Evolutionary conservation across 2,329 filamentous ascomycete species (phyloP).

Genomic region (Curvularia sp.): DNA sequence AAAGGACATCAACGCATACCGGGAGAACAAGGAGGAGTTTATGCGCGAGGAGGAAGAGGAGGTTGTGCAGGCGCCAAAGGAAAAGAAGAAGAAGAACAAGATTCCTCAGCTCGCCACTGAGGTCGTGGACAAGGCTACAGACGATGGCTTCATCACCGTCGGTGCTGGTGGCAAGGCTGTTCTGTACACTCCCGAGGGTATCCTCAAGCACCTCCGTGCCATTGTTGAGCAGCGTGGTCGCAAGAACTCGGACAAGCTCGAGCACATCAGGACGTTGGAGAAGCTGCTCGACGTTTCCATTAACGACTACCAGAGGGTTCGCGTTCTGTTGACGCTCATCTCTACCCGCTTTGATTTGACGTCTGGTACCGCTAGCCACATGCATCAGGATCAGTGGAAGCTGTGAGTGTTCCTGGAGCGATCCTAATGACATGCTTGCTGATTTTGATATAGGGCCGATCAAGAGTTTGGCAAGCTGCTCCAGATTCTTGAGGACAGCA

Average conservation of each 20-base stretch:
- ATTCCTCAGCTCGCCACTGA: constrained; percentile 61
- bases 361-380: constrained; percentile 77
- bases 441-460: constrained; percentile 65
- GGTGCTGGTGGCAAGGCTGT: constrained; percentile 88
- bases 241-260: constrained; percentile 95
- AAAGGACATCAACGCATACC: constrained; percentile 84
- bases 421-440: constrained; percentile 11
- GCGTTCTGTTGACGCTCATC: constrained; percentile 88
- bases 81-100: constrained; percentile 55
- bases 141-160: constrained; percentile 88
- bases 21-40: constrained; percentile 82
- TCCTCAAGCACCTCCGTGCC: constrained; percentile 91
- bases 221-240: constrained; percentile 97
- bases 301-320: constrained; percentile 92
- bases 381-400: constrained; percentile 98
- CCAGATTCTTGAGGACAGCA: constrained; percentile 77
- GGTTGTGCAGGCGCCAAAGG: constrained; percentile 67
- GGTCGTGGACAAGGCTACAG: constrained; percentile 65
- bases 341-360: constrained; percentile 95
- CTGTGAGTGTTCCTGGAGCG: constrained; percentile 53
- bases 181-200: constrained; percentile 94
- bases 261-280: constrained; percentile 98
- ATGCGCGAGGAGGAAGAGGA: constrained; percentile 87
- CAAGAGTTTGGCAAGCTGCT: constrained; percentile 82
- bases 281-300: constrained; percentile 88